Evolutionary conservation across 306 rosid genomes (phyloP).

Genomic region (Quillaja saponaria): DNA sequence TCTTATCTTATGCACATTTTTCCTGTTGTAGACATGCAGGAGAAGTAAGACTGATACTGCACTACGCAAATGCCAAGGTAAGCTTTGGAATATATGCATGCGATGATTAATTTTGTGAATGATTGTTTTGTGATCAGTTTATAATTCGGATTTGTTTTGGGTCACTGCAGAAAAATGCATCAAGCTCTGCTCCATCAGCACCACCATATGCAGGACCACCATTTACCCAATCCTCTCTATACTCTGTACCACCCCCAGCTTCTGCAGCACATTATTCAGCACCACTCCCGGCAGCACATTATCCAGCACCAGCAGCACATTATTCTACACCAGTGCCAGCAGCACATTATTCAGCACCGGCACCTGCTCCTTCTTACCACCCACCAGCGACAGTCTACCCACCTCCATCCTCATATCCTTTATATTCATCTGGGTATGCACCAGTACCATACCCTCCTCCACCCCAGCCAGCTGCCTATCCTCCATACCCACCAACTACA

Average conservation of each 20-base stretch:
- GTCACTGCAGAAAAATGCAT: slow-evolving; percentile 34
- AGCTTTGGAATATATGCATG: slow-evolving; percentile 13
- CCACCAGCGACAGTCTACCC: neutral
- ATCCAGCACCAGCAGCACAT: slow-evolving; percentile 21
- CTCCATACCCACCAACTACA: slow-evolving; percentile 27
- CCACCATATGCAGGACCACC: slow-evolving; percentile 41
- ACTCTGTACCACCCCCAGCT: slow-evolving; percentile 34
- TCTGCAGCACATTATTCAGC: slow-evolving; percentile 13
- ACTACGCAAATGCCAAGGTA: slow-evolving; percentile 40
- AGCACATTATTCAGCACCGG: slow-evolving; percentile 14
- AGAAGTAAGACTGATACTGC: slow-evolving; percentile 49
- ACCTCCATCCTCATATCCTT: slow-evolving; percentile 5
- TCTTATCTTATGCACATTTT: slow-evolving; percentile 5
- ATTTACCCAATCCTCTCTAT: slow-evolving; percentile 19
- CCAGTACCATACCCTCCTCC: slow-evolving; percentile 20
- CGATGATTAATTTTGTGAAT: too few species aligned
- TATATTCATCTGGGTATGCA: neutral
- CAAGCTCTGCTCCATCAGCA: slow-evolving; percentile 43
- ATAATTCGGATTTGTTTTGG: neutral
- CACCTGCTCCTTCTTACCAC: neutral
- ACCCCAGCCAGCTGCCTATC: slow-evolving; percentile 9
- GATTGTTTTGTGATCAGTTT: too few species aligned
- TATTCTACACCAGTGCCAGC: slow-evolving; percentile 19
- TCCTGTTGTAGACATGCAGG: slow-evolving; percentile 45
- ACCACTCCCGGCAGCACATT: slow-evolving; percentile 26